These are phyloP conservation scores for Pseudogymnoascus sp. DNA, from an alignment of 2,329 filamentous ascomycete genomes.

Conservation along the genomic window DNA sequence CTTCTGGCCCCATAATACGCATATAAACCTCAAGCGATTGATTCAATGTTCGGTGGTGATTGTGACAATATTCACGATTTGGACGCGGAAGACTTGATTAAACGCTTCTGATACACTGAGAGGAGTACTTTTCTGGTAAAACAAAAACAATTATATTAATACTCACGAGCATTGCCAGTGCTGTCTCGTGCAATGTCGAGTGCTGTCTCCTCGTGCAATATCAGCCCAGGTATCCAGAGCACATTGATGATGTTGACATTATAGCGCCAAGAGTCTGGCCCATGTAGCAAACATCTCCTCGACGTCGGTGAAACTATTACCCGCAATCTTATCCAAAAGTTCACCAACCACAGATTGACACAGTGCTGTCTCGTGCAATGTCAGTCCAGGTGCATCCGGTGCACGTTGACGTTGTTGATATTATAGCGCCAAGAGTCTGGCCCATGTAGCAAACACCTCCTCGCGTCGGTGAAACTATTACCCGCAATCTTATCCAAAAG, in stretches of 20 bases:
- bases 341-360: not conserved
- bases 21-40: not conserved
- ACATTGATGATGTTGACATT: not conserved
- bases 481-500: conserved; percentile 3
- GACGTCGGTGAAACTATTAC: not conserved
- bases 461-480: not conserved
- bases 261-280: not conserved
- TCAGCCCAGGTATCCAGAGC: not conserved
- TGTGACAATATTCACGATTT: conserved; percentile 5
- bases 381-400: not conserved
- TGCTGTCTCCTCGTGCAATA: not conserved
- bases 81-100: not conserved
- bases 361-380: not conserved
- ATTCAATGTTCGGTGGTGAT: not conserved
- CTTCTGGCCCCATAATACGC: not conserved
- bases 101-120: not conserved
- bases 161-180: not conserved
- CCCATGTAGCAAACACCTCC: not conserved
- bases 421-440: not conserved
- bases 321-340: conserved; percentile 3
- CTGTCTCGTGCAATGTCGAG: no score
- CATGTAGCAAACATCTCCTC: not conserved
- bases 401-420: not conserved
- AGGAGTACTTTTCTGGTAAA: not conserved
- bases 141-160: conserved; percentile 5